A percentile compares a stretch with the other conserved stretches of the same genome.
Evolutionary conservation across 768 basidiomycete genomes (phyloP).

Genomic region (Rubroboletus pulcherrimus): DNA sequence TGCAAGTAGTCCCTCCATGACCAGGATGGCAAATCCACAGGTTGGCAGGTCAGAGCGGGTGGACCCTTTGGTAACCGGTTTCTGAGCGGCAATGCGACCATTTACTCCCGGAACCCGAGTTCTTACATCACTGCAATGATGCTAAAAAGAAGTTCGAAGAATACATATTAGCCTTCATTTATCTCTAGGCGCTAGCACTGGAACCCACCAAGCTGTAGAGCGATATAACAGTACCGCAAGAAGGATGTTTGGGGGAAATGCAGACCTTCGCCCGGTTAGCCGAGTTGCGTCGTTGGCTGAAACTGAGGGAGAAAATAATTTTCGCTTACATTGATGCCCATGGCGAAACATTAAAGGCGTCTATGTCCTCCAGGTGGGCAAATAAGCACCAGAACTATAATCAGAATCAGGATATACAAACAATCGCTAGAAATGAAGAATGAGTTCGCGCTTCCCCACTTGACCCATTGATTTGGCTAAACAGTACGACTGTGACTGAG

Average conservation of each 20-base stretch:
- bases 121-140: neutral
- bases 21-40: slow-evolving; percentile 16
- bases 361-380: neutral
- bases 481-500: neutral
- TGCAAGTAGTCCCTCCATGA: slow-evolving; percentile 7
- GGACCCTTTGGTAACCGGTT: slow-evolving; percentile 3
- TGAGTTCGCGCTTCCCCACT: neutral
- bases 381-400: neutral
- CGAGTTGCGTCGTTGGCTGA: neutral
- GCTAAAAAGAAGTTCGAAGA: neutral
- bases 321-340: neutral
- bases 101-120: neutral
- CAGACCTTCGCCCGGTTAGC: neutral
- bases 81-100: neutral
- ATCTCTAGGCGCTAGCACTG: slow-evolving; percentile 8
- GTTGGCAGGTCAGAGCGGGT: slow-evolving; percentile 15
- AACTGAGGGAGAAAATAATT: neutral
- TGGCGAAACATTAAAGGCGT: neutral
- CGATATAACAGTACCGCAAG: neutral
- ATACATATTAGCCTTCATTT: neutral
- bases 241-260: neutral
- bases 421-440: neutral
- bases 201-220: slow-evolving; percentile 24
- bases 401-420: neutral
- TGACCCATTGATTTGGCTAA: neutral